These are phyloP conservation scores for Yamadazyma phyllophila DNA, from an alignment of 805 yeast species.

Conservation along the genomic window DNA sequence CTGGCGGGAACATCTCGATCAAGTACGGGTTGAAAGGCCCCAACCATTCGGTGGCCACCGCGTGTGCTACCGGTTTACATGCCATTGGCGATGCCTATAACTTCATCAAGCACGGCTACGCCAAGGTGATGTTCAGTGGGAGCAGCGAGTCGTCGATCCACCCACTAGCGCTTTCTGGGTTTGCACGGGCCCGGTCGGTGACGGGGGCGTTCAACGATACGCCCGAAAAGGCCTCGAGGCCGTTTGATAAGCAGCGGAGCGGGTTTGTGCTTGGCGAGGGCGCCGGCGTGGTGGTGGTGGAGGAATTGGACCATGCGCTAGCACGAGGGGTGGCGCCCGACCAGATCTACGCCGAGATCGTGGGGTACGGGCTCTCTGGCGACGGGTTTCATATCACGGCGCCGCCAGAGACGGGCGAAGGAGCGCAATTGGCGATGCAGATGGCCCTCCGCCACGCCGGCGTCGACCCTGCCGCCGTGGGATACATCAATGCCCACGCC, in stretches of 20 bases:
- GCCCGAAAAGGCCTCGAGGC: constrained; percentile 73
- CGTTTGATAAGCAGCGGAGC: constrained; percentile 73
- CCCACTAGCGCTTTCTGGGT: constrained; percentile 86
- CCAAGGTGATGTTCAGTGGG: constrained; percentile 90
- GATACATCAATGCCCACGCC: constrained; percentile 93
- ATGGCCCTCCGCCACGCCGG: constrained; percentile 62
- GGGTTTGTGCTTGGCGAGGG: constrained; percentile 98
- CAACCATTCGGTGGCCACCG: constrained; percentile 84
- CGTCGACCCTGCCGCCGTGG: constrained; percentile 49
- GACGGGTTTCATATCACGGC: constrained; percentile 95
- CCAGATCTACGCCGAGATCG: constrained; percentile 72
- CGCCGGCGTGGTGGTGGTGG: constrained; percentile 75
- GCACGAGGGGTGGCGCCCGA: constrained; percentile 50
- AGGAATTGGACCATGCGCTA: constrained; percentile 72
- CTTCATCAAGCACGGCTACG: constrained; percentile 74
- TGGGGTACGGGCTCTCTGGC: constrained; percentile 87
- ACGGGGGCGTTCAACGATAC: constrained; percentile 59
- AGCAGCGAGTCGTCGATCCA: constrained; percentile 86
- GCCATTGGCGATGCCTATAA: constrained; percentile 90
- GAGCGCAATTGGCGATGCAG: constrained; percentile 81
- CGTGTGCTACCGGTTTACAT: constrained; percentile 96
- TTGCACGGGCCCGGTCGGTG: constrained; percentile 83
- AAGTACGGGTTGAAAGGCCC: constrained; percentile 78
- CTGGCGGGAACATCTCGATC: constrained; percentile 87
- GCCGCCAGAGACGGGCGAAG: constrained; percentile 78